phyloP scores from a whole-genome alignment of 2,329 filamentous ascomycete species.

The Pseudogymnoascus verrucosus region DNA sequence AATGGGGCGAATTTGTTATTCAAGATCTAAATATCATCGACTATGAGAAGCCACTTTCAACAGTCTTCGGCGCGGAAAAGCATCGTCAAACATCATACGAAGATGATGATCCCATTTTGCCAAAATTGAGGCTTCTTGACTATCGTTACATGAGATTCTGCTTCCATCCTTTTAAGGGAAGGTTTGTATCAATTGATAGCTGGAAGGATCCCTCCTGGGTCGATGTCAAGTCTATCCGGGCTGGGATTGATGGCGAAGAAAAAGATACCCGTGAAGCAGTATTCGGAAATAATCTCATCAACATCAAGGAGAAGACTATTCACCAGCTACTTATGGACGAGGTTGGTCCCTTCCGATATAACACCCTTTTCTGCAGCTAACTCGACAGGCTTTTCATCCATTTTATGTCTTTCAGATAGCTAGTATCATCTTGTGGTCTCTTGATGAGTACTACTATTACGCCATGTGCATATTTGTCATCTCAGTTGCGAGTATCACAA shows the following conservation, averaged over 20 bases:
- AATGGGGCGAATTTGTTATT: conserved; percentile 89
- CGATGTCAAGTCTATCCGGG: conserved; percentile 63
- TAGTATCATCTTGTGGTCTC: conserved; percentile 86
- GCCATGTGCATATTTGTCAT: conserved; percentile 91
- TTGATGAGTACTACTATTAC: conserved; percentile 98
- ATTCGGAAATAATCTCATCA: conserved; percentile 84
- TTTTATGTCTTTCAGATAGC: conserved; percentile 98
- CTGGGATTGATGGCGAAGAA: conserved; percentile 81
- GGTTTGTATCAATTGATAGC: conserved; percentile 74
- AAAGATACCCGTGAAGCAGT: conserved; percentile 74
- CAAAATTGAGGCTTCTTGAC: conserved; percentile 68
- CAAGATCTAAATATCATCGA: conserved; percentile 52
- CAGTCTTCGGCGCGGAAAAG: conserved; percentile 64
- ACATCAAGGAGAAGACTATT: conserved; percentile 83
- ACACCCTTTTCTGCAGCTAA: conserved; percentile 19
- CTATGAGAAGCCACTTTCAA: conserved; percentile 49
- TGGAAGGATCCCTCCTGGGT: conserved; percentile 95
- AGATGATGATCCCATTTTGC: conserved; percentile 70
- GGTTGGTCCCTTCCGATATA: conserved; percentile 35
- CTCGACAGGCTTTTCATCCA: conserved; percentile 71
- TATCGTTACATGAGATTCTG: conserved; percentile 93
- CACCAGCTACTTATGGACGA: conserved; percentile 83
- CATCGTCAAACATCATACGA: conserved; percentile 48
- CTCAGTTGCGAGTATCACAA: conserved; percentile 82
- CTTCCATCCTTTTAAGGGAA: conserved; percentile 82